These are phyloP conservation scores for Sphaerostilbella broomeana DNA, from an alignment of 2,329 filamentous ascomycete genomes.

Conservation along the genomic window DNA sequence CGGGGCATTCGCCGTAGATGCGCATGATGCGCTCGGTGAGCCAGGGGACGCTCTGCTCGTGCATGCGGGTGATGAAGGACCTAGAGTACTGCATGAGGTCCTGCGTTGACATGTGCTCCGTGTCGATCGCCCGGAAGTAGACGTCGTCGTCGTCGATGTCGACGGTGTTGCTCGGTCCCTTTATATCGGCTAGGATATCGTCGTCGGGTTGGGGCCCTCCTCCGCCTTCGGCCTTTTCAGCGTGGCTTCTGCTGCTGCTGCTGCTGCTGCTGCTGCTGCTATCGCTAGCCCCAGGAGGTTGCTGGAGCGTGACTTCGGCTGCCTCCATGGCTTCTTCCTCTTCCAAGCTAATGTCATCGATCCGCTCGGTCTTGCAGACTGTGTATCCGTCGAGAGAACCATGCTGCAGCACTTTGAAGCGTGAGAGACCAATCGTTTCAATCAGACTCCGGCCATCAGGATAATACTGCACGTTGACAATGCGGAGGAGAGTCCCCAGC, in stretches of 20 bases:
- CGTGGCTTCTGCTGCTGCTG: background rate
- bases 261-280: background rate
- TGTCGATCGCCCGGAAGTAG: too few species aligned
- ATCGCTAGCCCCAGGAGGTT: conserved; percentile 2
- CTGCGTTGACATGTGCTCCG: conserved; percentile 56
- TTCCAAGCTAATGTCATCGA: conserved; percentile 74
- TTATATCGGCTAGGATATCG: too few species aligned
- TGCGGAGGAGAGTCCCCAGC: conserved; percentile 71
- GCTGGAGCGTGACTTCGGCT: conserved; percentile 47
- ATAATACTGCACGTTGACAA: conserved; percentile 66
- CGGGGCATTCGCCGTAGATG: conserved; percentile 70
- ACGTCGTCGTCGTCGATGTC: too few species aligned
- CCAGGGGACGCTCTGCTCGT: conserved; percentile 64
- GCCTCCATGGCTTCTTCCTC: conserved; percentile 75
- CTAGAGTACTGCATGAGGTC: conserved; percentile 59
- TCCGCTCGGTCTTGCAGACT: conserved; percentile 65
- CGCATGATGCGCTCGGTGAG: conserved; percentile 63
- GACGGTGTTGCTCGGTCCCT: too few species aligned
- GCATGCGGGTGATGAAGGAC: conserved; percentile 64
- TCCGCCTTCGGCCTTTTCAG: conserved; percentile 5
- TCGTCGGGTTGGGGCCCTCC: background rate
- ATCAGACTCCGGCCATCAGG: conserved; percentile 76
- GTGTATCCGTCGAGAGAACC: conserved; percentile 68
- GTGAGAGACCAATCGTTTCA: conserved; percentile 67
- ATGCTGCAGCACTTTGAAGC: conserved; percentile 65